These are phyloP conservation scores for Cicer yamashitae DNA, from an alignment of 306 rosid species.

Conservation along the genomic window DNA sequence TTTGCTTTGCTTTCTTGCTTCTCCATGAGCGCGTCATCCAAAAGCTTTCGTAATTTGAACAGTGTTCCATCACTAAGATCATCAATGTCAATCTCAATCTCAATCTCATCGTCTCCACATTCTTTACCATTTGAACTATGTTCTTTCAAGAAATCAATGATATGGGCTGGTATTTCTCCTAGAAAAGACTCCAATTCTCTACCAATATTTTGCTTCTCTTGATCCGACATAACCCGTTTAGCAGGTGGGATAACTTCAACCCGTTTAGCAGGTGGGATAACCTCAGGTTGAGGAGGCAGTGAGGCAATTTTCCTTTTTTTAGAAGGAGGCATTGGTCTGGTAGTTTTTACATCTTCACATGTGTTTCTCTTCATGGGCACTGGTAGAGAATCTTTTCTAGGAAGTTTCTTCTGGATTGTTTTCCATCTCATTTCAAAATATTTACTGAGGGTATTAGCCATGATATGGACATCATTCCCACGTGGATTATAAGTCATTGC, in stretches of 20 bases:
- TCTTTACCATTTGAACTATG: slow-evolving; percentile 66
- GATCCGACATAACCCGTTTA: slow-evolving; percentile 60
- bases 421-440: slow-evolving; percentile 79
- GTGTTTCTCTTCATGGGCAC: slow-evolving; percentile 48
- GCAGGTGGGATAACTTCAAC: slow-evolving; percentile 54
- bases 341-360: slow-evolving; percentile 47
- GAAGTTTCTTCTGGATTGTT: slow-evolving; percentile 71
- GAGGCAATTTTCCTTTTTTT: slow-evolving; percentile 65
- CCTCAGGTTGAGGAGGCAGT: slow-evolving; percentile 49
- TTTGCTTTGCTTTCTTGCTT: slow-evolving; percentile 52
- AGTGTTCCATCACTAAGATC: slow-evolving; percentile 70
- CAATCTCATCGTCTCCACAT: slow-evolving; percentile 72
- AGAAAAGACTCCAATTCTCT: slow-evolving; percentile 67
- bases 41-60: slow-evolving; percentile 61
- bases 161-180: slow-evolving; percentile 64
- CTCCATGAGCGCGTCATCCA: slow-evolving; percentile 60
- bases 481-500: slow-evolving; percentile 80
- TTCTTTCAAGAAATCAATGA: slow-evolving; percentile 68
- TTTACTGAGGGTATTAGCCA: slow-evolving; percentile 71
- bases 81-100: slow-evolving; percentile 79
- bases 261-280: slow-evolving; percentile 54
- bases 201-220: slow-evolving; percentile 59
- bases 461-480: slow-evolving; percentile 58
- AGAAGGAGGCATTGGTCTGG: slow-evolving; percentile 55
- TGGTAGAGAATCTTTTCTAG: slow-evolving; percentile 48